Base-by-base conservation (phyloP, 2,329 filamentous ascomycete genomes). In the Talaromyces piceae region DNA sequence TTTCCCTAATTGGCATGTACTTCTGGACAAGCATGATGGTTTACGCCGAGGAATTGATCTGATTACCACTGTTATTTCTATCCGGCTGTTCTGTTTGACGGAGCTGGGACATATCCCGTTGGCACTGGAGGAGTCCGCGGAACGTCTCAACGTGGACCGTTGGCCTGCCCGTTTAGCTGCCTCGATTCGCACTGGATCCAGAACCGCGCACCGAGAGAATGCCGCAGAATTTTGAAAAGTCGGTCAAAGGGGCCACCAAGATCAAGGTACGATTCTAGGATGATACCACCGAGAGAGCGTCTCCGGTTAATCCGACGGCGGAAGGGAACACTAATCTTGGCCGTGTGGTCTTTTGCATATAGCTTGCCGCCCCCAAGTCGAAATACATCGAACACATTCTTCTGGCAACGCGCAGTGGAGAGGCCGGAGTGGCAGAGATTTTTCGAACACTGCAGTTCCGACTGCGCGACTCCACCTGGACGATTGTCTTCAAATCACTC, bases 351-450 rank as follows among this genome's bases (percentile, higher is more conserved):
- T 47, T 26, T 41, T 25, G 33, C 33, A 57, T 64, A 26, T 28
- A 94, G 88, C 87, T 91, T 72, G 93, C 93, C 59, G 88, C 93
- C 56, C 93, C 93, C 47, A 98, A 98, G 76, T 93, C 91, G 51
- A 98, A 98, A 74, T 98, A 97, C 75, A 94, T 98, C 75, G 93
- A 98, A 71, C 90, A 96, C 67, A 96, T 98, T 66, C 81, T 98
- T 52, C 80, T 96, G 59, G 91, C 93, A 57, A 98, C 93, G 31
- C 89, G 96, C 72, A 86, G 90, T 20, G 93, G 91, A 60, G 93
- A 98, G 72, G 87, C 88, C 49, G 93, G 91, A 59, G 89, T 98
- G 54, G 91, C 86, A 54, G 93, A 98, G 73, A 88, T 98, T 64
- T 97, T 98, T 69, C 85, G 93, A 55, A 88, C 90, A 39, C 77